Conservation (phyloP, 768 basidiomycete genomes). For the Podaxis sp. region DNA sequence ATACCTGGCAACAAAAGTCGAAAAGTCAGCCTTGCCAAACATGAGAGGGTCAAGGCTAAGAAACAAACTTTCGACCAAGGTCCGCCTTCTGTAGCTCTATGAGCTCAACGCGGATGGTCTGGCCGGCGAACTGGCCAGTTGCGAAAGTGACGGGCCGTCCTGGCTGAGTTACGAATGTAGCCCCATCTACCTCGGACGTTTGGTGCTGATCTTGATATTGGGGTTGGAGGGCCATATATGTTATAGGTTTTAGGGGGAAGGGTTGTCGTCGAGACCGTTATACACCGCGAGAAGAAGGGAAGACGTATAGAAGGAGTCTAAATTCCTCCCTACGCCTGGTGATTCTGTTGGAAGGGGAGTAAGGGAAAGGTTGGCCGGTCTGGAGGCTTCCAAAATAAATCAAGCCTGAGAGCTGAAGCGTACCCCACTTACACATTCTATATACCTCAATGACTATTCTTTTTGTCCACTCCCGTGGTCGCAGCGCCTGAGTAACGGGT, state of each 20-base stretch:
- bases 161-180: conserved; percentile 4
- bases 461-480: conserved; percentile 7
- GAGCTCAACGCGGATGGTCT: conserved; percentile 47
- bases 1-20: conserved; percentile 32
- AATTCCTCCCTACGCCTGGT: neutral
- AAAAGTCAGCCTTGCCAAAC: conserved; percentile 6
- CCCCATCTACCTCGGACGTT: conserved; percentile 20
- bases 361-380: neutral
- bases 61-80: conserved; percentile 57
- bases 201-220: conserved; percentile 26
- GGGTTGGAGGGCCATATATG: conserved; percentile 5
- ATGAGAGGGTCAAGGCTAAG: conserved; percentile 2
- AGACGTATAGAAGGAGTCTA: neutral
- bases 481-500: conserved; percentile 17
- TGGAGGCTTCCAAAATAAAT: conserved; percentile 4
- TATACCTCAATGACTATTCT: conserved; percentile 3
- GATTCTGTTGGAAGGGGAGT: neutral
- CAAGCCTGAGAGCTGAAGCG: neutral
- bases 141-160: conserved; percentile 42
- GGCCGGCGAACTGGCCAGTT: conserved; percentile 48
- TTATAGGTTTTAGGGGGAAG: neutral
- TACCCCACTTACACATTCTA: conserved; percentile 9
- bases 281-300: conserved; percentile 5
- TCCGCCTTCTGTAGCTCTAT: conserved; percentile 64
- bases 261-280: neutral